Evolutionary conservation across 306 rosid genomes (phyloP), one percentile per base, ranked within the genome.

Genomic region (Calophaca sinica): DNA sequence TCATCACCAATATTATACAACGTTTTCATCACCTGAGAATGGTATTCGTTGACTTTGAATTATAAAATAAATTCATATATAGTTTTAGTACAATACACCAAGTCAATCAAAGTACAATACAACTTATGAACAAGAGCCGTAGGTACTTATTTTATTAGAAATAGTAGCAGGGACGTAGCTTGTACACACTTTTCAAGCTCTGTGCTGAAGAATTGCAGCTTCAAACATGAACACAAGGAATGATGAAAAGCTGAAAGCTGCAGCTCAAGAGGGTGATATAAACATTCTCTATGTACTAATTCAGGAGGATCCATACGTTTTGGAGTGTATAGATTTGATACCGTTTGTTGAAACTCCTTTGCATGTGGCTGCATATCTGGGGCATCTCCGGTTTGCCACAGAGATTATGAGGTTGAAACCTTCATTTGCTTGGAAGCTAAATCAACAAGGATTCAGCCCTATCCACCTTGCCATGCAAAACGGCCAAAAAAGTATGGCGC

Each of bases 401-500:
- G 62, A 74, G 46, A 49, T 74, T 26, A 61, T 62, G 51, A 48
- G 52, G 6, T 12, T 74, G 51, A 74, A 74, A 62, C 78, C 78
- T 15, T 48, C 52, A 9, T 44, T 42, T 44, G 7, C 75, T 20
- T 53, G 11, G 38, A 70, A 70, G 39, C 52, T 70, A 38, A 70
- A 74, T 36, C 61, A 49, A 6, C 62, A 61, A 74, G 78, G 78
- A 2, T 74, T 48, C 5, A 48, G 38, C 46, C 70, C 70, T 7
- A 62, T 74, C 8, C 78, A 74, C 41, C 70, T 74, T 7, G 70
- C 78, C 20, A 10, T 74, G 50, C 61, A 48, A 33, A n/a, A 49
- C 3, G 13, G 5, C 4, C 9, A 49, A 15, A 62, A 35, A 6
- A 33, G 4, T 5, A 49, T 62, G 70, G 78, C 45, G 9, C 51